These are phyloP conservation scores for Somion occarium DNA, from an alignment of 1,284 basidiomycete genomes.

Conservation along the genomic window DNA sequence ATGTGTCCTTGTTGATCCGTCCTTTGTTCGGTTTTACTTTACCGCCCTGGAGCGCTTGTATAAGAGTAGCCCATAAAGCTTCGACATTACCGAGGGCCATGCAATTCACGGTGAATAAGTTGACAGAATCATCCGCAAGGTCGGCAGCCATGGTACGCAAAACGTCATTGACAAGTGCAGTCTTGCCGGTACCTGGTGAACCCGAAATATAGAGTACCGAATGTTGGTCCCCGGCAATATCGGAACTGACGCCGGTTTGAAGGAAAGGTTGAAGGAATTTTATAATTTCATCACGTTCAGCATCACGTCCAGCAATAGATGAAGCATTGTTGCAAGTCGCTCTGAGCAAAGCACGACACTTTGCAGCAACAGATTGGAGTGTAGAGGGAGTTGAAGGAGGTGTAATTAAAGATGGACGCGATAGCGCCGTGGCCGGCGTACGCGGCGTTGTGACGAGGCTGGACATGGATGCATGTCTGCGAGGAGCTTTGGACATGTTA, in stretches of 20 bases:
- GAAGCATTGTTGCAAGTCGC: slow-evolving; percentile 54
- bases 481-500: slow-evolving; percentile 26
- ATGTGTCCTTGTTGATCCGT: slow-evolving; percentile 23
- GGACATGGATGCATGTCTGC: slow-evolving; percentile 45
- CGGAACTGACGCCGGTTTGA: slow-evolving; percentile 22
- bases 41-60: slow-evolving; percentile 44
- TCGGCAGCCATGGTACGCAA: slow-evolving; percentile 36
- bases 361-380: slow-evolving; percentile 55
- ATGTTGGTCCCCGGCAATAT: slow-evolving; percentile 23
- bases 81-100: slow-evolving; percentile 67
- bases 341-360: slow-evolving; percentile 64
- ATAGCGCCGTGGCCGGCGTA: slow-evolving; percentile 31
- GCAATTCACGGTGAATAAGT: slow-evolving; percentile 64
- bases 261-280: slow-evolving; percentile 55
- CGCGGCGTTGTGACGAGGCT: slow-evolving; percentile 23
- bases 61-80: slow-evolving; percentile 64
- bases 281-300: slow-evolving; percentile 51
- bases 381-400: slow-evolving; percentile 52
- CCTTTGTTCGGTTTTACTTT: slow-evolving; percentile 24
- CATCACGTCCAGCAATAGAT: slow-evolving; percentile 58
- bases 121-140: slow-evolving; percentile 34
- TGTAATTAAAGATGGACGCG: slow-evolving; percentile 44
- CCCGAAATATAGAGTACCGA: slow-evolving; percentile 68
- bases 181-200: slow-evolving; percentile 78
- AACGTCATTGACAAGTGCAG: slow-evolving; percentile 68